phyloP scores from a whole-genome alignment of 305 asterid species.

The Ilex paraguariensis region DNA sequence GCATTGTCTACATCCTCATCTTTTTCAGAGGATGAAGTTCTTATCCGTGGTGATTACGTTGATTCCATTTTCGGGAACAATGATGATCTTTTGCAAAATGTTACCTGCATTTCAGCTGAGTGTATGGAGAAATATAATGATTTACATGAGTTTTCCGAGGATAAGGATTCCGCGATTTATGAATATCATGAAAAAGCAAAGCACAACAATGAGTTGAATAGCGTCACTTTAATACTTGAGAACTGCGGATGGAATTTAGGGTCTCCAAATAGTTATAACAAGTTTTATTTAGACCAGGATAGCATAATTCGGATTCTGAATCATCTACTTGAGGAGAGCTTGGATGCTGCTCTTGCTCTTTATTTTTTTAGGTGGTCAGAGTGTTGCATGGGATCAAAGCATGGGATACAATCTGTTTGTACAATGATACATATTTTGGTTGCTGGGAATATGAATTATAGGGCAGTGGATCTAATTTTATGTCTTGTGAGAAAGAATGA shows the following conservation, averaged over 20 bases:
- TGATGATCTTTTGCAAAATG: background rate
- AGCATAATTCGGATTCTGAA: slow-evolving; percentile 12
- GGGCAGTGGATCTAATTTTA: slow-evolving; percentile 19
- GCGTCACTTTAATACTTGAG: slow-evolving; percentile 13
- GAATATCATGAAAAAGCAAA: background rate
- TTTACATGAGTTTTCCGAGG: background rate
- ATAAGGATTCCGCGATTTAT: background rate
- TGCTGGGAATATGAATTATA: slow-evolving; percentile 20
- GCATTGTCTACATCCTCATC: too few species aligned
- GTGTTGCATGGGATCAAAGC: slow-evolving; percentile 3
- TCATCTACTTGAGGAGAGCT: slow-evolving; percentile 11
- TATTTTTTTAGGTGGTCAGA: slow-evolving; percentile 19
- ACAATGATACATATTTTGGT: slow-evolving; percentile 21
- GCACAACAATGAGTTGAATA: slow-evolving; percentile 6
- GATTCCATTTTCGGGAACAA: background rate
- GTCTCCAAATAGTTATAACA: slow-evolving; percentile 5
- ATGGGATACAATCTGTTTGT: slow-evolving; percentile 10
- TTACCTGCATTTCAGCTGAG: background rate
- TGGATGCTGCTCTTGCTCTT: slow-evolving; percentile 18
- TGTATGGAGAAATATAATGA: background rate
- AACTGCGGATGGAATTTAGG: slow-evolving; percentile 16
- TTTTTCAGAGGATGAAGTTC: slow-evolving; percentile 2
- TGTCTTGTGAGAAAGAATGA: slow-evolving; percentile 16
- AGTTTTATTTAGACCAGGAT: slow-evolving; percentile 9
- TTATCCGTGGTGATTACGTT: background rate